These are phyloP conservation scores for Trichoderma hamatum DNA, from an alignment of 2,329 filamentous ascomycete species.

Conservation along the genomic window DNA sequence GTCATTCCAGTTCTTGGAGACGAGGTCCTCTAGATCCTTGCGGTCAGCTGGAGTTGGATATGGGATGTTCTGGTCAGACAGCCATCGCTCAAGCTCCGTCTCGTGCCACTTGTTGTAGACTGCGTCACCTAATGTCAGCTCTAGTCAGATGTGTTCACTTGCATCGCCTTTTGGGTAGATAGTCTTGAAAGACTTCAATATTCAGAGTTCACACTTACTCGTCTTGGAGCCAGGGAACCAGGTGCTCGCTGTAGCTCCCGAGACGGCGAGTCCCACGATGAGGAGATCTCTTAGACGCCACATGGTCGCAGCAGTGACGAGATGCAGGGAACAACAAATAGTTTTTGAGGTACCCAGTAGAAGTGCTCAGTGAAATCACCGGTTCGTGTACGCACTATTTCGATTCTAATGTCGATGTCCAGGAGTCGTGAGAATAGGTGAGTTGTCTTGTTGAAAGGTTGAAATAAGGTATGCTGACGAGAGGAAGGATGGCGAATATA, in stretches of 20 bases:
- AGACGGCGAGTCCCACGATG: conserved; percentile 71
- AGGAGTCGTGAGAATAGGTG: not conserved
- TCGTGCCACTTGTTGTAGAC: conserved; percentile 99
- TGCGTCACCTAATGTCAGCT: conserved; percentile 43
- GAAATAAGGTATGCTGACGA: not conserved
- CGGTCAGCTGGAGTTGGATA: conserved; percentile 90
- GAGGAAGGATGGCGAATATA: conserved; percentile 7
- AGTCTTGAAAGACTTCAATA: not conserved
- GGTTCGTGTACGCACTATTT: not conserved
- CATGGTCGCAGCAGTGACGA: conserved; percentile 55
- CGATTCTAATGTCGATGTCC: not conserved
- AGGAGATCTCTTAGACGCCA: conserved; percentile 73
- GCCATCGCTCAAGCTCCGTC: conserved; percentile 95
- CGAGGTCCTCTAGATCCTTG: conserved; percentile 89
- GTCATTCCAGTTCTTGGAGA: conserved; percentile 85
- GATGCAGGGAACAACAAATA: not conserved
- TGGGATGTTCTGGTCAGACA: conserved; percentile 87
- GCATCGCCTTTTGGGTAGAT: not conserved
- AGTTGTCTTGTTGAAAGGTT: not conserved
- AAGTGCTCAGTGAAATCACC: not conserved
- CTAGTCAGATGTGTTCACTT: not conserved
- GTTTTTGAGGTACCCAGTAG: not conserved
- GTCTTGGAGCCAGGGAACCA: conserved; percentile 79
- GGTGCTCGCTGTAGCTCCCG: conserved; percentile 70
- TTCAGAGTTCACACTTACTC: conserved; percentile 58